Evolutionary conservation across 1,139 yeast species (phyloP).

Genomic region (Groenewaldozyma sp.): DNA sequence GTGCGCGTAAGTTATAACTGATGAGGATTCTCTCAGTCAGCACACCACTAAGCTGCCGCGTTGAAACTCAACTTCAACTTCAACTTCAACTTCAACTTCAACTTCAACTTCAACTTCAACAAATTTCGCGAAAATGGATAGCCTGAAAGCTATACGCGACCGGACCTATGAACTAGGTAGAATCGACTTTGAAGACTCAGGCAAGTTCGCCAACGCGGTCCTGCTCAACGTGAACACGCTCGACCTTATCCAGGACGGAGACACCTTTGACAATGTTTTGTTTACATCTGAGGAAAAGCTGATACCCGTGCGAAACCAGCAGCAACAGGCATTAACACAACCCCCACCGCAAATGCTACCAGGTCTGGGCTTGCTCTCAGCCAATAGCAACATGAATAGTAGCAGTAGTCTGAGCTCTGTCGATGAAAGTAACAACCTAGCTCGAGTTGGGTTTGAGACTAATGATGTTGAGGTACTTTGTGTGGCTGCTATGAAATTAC

Average conservation of each 20-base stretch:
- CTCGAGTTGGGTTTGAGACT: background rate
- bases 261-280: slow-evolving; percentile 42
- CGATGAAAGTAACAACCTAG: background rate
- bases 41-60: too few species aligned
- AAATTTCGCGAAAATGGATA: too few species aligned
- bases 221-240: slow-evolving; percentile 48
- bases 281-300: slow-evolving; percentile 29
- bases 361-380: too few species aligned
- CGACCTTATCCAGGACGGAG: slow-evolving; percentile 52
- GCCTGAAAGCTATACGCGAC: slow-evolving; percentile 19
- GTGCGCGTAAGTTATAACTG: too few species aligned
- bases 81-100: too few species aligned
- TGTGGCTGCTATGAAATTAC: slow-evolving; percentile 25
- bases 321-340: background rate
- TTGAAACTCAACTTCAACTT: too few species aligned
- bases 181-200: slow-evolving; percentile 43
- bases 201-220: slow-evolving; percentile 58
- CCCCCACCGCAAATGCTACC: background rate
- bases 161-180: slow-evolving; percentile 27
- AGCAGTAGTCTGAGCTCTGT: too few species aligned
- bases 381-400: too few species aligned
- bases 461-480: slow-evolving; percentile 26
- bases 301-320: slow-evolving; percentile 6
- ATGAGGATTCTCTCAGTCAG: too few species aligned
- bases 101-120: too few species aligned